Evolutionary conservation across 352 stramenopile species (phyloP), one percentile per base, ranked within the genome.

Genomic region (Globisporangium paroecandrum): DNA sequence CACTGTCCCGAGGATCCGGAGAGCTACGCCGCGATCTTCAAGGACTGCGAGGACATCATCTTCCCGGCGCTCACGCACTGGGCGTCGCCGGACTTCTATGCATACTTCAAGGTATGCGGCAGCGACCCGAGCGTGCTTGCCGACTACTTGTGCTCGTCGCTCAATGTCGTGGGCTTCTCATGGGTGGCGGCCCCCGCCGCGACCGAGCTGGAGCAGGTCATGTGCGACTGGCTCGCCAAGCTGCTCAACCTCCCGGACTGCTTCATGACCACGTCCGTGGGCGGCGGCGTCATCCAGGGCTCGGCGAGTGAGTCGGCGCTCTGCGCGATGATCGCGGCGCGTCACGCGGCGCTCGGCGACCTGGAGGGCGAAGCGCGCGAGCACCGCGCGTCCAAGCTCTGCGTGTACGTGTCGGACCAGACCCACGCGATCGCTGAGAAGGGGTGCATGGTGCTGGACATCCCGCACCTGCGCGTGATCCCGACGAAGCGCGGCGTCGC

Each of bases 331-430:
- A 47, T 47, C 38, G 38, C 38, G 75, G 76, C 72, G 4, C 78
- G 77, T 20, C 73, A 86, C 51, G 62, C 67, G 25, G 76, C 74
- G 24, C 63, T 85, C 3, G 68, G 77, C 20, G 78, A 76, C 4
- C 55, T 84, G 56, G 69, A 75, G 61, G 80, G 77, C 46, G 70
- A 71, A 8, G 75, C 49, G 1, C 71, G 74, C 25, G n/a, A 74
- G 15, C 20, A 78, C 13, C 38, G 38, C 13, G 38, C 38, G 38
- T 47, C 38, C 38, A 47, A 82, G 13, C 74, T 92, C 20, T 79
- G 85, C 12, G 65, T 83, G 24, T 92, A 93, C 71, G 74, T 85
- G 6, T 89, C 77, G 38, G 83, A 91, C 62, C 85, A 93, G 73
- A 89, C 83, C 3, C 83, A 93, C 64, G 77, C 79, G 6, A 85